Percentiles rank a stretch among this genome's conserved stretches.
Conservation (phyloP, 177 flowering plant species). For the Tripterygium wilfordii region DNA sequence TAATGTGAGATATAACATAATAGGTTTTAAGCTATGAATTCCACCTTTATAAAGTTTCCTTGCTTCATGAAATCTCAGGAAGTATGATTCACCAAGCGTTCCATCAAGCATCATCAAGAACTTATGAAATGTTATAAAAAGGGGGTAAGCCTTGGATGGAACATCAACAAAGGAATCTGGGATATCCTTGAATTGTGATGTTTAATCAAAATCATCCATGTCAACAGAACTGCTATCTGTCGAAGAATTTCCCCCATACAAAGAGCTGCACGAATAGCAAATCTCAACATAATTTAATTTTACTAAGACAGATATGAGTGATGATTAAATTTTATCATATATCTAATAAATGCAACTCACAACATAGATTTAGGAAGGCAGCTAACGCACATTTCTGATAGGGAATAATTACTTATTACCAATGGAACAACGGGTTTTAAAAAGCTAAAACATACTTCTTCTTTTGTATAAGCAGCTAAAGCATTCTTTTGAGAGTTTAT, state of each 20-base stretch:
- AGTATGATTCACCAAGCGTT: slow-evolving; percentile 50
- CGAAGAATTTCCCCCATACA: slow-evolving; percentile 21
- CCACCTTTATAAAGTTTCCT: slow-evolving; percentile 13
- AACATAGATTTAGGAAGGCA: no score
- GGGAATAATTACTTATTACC: no score
- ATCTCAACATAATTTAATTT: not conserved
- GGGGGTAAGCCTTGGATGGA: slow-evolving; percentile 45
- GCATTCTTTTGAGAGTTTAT: no score
- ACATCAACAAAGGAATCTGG: slow-evolving; percentile 52
- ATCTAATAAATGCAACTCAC: no score
- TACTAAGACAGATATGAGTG: no score
- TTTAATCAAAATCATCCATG: slow-evolving; percentile 35
- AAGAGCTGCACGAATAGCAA: slow-evolving; percentile 30
- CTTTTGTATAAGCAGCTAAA: not conserved
- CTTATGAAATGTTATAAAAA: slow-evolving; percentile 64
- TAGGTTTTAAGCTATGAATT: slow-evolving; percentile 21
- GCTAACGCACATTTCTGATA: no score
- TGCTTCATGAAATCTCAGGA: slow-evolving; percentile 39
- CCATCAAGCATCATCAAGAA: slow-evolving; percentile 85
- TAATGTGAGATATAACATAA: slow-evolving; percentile 65
- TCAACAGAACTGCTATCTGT: slow-evolving; percentile 20
- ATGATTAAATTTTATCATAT: no score
- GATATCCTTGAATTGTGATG: slow-evolving; percentile 33
- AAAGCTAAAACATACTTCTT: no score
- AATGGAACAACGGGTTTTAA: no score